phyloP scores from a whole-genome alignment of 192 early-diverging fungal species.

The Podila clonocystis region DNA sequence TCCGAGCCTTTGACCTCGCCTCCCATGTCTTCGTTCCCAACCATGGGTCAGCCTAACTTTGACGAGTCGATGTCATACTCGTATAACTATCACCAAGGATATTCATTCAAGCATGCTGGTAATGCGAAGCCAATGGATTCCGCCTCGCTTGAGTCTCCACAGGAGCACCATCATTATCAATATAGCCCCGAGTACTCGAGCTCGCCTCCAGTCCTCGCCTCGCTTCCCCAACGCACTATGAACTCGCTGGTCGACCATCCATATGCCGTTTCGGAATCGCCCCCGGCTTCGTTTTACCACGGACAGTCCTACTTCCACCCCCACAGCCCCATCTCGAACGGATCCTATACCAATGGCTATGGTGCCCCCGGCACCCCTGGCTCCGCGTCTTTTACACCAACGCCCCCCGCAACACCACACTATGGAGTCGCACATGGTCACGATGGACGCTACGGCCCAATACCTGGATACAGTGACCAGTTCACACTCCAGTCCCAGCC shows the following conservation, averaged over 20 bases:
- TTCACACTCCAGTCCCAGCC: slow-evolving; percentile 37
- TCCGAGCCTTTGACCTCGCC: slow-evolving; percentile 42
- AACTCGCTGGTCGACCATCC: slow-evolving; percentile 14
- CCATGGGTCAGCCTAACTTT: slow-evolving; percentile 46
- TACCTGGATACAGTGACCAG: slow-evolving; percentile 36
- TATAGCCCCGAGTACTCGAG: slow-evolving; percentile 45
- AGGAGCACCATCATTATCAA: slow-evolving; percentile 24
- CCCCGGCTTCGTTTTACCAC: slow-evolving; percentile 41
- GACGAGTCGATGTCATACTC: slow-evolving; percentile 42
- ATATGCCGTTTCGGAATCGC: slow-evolving; percentile 24
- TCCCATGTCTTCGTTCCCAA: slow-evolving; percentile 33
- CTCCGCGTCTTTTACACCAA: slow-evolving; percentile 33
- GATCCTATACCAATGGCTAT: slow-evolving; percentile 30
- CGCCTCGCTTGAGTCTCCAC: slow-evolving; percentile 22
- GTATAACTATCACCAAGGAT: slow-evolving; percentile 32
- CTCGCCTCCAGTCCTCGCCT: slow-evolving; percentile 28
- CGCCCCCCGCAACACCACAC: slow-evolving; percentile 43
- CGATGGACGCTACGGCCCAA: slow-evolving; percentile 30
- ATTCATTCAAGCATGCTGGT: slow-evolving; percentile 52
- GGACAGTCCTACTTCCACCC: slow-evolving; percentile 30
- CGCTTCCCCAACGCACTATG: slow-evolving; percentile 41
- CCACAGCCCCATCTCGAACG: slow-evolving; percentile 39
- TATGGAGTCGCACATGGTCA: slow-evolving; percentile 31
- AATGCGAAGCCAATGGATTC: slow-evolving; percentile 49
- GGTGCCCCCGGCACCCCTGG: slow-evolving; percentile 11